These are phyloP conservation scores for Alternaria gaisen DNA, from an alignment of 2,329 filamentous ascomycete genomes.

Conservation along the genomic window DNA sequence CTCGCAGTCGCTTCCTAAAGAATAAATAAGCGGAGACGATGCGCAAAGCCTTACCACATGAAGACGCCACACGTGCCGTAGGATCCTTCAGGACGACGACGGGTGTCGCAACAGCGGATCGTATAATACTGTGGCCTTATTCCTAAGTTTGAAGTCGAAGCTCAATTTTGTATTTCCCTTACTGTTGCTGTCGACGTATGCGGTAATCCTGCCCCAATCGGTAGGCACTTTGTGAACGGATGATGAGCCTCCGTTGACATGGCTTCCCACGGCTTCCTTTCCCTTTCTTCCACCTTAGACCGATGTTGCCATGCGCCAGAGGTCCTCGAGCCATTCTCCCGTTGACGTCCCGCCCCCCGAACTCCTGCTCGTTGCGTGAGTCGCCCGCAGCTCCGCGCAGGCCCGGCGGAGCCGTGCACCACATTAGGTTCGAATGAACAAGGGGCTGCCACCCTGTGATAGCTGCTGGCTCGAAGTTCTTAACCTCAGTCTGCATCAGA, in stretches of 20 bases:
- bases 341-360: neutral
- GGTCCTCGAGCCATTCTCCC: neutral
- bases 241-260: neutral
- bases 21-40: conserved; percentile 1
- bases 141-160: neutral
- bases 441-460: neutral
- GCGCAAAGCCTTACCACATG: conserved; percentile 1
- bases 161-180: neutral
- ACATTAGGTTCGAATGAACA: neutral
- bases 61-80: conserved; percentile 1
- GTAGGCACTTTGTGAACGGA: neutral
- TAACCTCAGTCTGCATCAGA: neutral
- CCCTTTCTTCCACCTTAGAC: neutral
- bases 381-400: neutral
- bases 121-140: neutral
- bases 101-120: neutral
- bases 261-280: neutral
- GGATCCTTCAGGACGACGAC: neutral
- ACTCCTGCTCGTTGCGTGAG: neutral
- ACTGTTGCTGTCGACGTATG: neutral
- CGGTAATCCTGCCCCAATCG: neutral
- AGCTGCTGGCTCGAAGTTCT: neutral
- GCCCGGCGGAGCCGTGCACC: neutral
- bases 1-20: neutral
- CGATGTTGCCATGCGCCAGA: neutral